Base-by-base conservation (phyloP, 148 eudicot species). In the Polygonum maritimum region DNA sequence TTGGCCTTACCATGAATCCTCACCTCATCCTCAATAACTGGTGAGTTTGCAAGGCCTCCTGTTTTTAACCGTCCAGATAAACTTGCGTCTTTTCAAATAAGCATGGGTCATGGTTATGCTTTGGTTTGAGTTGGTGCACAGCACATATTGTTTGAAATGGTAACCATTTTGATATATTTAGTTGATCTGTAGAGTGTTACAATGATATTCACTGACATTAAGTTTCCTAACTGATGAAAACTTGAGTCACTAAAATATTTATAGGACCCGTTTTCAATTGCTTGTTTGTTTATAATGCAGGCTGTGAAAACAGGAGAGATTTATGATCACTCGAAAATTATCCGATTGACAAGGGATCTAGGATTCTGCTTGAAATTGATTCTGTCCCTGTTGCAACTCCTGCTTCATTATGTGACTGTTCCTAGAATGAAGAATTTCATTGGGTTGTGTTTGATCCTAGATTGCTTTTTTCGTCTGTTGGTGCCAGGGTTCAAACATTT, bases 1-100 rank as follows among this genome's bases (percentile, higher is more conserved):
- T 95, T 71, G 97, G 98, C 45, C 82, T 95, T 82, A 95, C 98
- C 36, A 80, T 95, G 86, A 95, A 92, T 84, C 94, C 96, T 82
- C 86, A 92, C 79, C 94, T 90, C 73, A 87, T 92, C 60, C 81
- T 83, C 19, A 85, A 95, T 89, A 90, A 22, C 73, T 84, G 80
- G 98, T 95, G 81, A 86, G 97, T 88, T 71, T 54, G 52, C 54
- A 47, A 67, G 74, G 75, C 71, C 76, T n/a, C 21, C 22, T 73
- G 15, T 51, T 35, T 65, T 58, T 58, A 58, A 58, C 65, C 31
- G 0, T 26, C 10, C 65, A 0, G 35, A 60, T 0, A 3, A 60
- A 60, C 21, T 22, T 15, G 44, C 69, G 33, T 7, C 16, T 3
- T 62, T 31, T 33, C 11, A 10, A 62, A 12, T 33, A 62, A 33